These are phyloP conservation scores for Ilex paraguariensis DNA, from an alignment of 305 asterid genomes.

Conservation along the genomic window DNA sequence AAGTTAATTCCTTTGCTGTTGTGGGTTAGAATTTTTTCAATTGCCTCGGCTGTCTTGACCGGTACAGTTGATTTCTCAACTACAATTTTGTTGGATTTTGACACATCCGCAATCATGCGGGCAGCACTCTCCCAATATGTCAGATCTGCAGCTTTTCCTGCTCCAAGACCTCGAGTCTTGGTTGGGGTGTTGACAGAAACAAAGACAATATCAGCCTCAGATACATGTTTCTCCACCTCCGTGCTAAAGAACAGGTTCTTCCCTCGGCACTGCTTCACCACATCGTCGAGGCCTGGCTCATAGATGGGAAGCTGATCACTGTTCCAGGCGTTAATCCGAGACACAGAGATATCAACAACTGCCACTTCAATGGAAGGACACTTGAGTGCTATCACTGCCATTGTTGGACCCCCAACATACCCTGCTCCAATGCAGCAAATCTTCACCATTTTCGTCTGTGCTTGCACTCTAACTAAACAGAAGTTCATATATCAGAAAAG, in stretches of 20 bases:
- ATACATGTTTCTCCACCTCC: constrained; percentile 83
- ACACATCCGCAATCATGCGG: constrained; percentile 92
- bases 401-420: constrained; percentile 89
- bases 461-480: not conserved
- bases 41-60: constrained; percentile 92
- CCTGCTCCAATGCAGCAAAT: constrained; percentile 93
- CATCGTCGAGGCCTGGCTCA: constrained; percentile 93
- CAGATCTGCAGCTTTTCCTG: constrained; percentile 88
- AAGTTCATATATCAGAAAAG: not conserved
- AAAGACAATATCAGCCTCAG: constrained; percentile 80
- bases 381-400: constrained; percentile 93
- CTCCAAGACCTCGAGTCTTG: constrained; percentile 84
- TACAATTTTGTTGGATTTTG: constrained; percentile 81
- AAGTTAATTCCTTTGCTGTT: constrained; percentile 83
- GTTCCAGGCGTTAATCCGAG: constrained; percentile 84
- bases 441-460: constrained; percentile 62
- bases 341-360: constrained; percentile 77
- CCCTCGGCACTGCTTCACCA: constrained; percentile 88
- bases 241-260: constrained; percentile 91
- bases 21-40: constrained; percentile 74
- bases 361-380: constrained; percentile 74
- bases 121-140: constrained; percentile 98
- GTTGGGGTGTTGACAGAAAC: constrained; percentile 91
- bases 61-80: constrained; percentile 94
- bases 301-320: constrained; percentile 80